Base-by-base conservation (phyloP, 345 rosid species). In the Citrus sinensis region DNA sequence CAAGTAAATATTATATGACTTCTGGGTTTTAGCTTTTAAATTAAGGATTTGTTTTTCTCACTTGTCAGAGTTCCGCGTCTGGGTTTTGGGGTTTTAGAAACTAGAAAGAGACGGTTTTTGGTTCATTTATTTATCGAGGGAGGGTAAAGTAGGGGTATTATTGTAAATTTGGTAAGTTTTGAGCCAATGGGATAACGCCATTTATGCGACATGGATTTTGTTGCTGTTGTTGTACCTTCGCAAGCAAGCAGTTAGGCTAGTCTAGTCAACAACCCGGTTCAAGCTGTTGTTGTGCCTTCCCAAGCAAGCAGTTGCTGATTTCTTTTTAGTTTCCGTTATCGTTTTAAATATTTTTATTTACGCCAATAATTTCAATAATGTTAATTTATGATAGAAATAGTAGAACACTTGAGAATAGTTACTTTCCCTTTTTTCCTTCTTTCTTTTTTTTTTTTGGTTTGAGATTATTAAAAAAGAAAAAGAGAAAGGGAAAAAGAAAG, bases 121-220 rank as follows among this genome's bases (percentile, higher is more conserved):
- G 22, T 66, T 37, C n/a, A 13, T 42, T 4, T 9, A 54, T 3
- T 39, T 37, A 35, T 56, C 40, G 13, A 77, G 8, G 30, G 55
- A 55, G 67, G 71, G 66, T 54, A 51, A 64, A 27, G 71, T 30
- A 8, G 34, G 81, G 81, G 56, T 55, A 64, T 24, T 65, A 20
- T 55, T 58, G 81, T 56, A 55, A 79, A 35, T 54, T 64, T 4
- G 0, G 5, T 7, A 35, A 56, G 11, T 35, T 14, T 39, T 6
- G 0, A 25, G 37, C 76, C 54, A 73, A 14, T 14, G 13, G 4
- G 24, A 58, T 49, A 27, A 29, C 60, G 58, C 58, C 58, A 54
- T 3, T 3, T 2, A 2, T 46, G 51, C 0, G 4, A 46, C 51
- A 46, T 2, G 51, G 40, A 64, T 32, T 64, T 17, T 32, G 10